Base-by-base conservation (phyloP, 371 early-diverging fungal species). In the Blakeslea trispora region DNA sequence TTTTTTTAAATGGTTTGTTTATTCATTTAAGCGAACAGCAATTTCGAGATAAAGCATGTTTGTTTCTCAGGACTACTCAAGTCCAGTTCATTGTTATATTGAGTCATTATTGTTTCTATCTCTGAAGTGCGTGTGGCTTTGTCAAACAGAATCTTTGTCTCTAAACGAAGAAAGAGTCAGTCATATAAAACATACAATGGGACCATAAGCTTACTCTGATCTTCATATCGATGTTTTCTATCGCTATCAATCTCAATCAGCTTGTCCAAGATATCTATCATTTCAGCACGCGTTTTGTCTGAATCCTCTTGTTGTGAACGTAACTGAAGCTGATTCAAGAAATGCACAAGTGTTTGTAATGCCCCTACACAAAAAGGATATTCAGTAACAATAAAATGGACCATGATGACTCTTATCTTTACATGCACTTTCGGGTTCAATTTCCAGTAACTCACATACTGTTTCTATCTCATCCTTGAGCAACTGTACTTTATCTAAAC, bases 401-500 rank as follows among this genome's bases (percentile, higher is more conserved):
- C n/a, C n/a, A n/a, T n/a, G n/a, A n/a, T n/a, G n/a, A n/a, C 37
- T 37, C 14, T 37, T 9, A 37, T 13, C 79, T 28, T 69, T 81
- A 86, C 96, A 92, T 80, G 91, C 91, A 64, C 91, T 84, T 34
- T 92, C 89, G 0, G 95, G 94, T 57, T 96, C 97, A 24, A 93
- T 42, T 19, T 94, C 95, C 8, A 88, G 49, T 42, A 97, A 72
- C 60, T 95, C 96, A 28, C 84, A 73, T 15, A 95, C 78, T 13
- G 75, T 72, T 13, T 73, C 59, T 34, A 91, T 77, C 61, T 95
- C 92, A 23, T 75, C 69, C 21, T 72, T 59, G 50, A 90, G 63
- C 15, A 85, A 53, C 5, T 63, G 63, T 1, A 61, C 53, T 23
- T 74, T 72, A 46, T 83, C 85, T 23, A 75, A 39, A 0, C 68